Conservation (phyloP, 208 protist species). For the Phytomonas sp. region DNA sequence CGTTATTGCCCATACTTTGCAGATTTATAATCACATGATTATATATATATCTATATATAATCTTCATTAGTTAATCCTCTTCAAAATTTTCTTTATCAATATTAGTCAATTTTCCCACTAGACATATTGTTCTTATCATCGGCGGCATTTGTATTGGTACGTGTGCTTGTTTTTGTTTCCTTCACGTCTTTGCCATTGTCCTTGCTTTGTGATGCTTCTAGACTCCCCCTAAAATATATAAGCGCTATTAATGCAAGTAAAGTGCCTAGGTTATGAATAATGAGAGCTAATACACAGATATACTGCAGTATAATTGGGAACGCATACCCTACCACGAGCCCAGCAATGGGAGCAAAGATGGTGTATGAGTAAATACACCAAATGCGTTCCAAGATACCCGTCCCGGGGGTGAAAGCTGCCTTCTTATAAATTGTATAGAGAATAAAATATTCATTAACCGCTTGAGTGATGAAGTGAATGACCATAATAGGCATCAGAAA, state of each 20-base stretch:
- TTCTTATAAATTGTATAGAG: constrained; percentile 14
- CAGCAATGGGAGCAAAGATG: constrained; percentile 19
- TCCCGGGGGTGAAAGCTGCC: background rate
- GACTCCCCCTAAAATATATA: background rate
- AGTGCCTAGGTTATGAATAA: constrained; percentile 1
- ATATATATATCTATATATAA: background rate
- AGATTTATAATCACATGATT: background rate
- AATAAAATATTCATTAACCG: constrained; percentile 30
- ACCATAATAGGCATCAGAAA: constrained; percentile 31
- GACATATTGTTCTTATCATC: background rate
- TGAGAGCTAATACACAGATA: constrained; percentile 11
- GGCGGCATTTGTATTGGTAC: background rate
- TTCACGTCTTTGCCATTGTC: background rate
- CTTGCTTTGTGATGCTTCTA: background rate
- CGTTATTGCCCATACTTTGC: background rate
- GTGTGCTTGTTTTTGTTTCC: background rate
- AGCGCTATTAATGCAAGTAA: background rate
- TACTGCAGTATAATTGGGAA: constrained; percentile 28
- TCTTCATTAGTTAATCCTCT: background rate
- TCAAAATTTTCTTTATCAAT: background rate
- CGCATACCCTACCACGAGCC: constrained; percentile 17
- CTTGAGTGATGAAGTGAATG: constrained; percentile 29
- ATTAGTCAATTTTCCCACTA: background rate
- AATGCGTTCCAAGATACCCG: background rate
- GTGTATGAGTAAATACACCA: constrained; percentile 9